A percentile compares a stretch with the other conserved stretches of the same genome.
Conservation (phyloP, 305 asterid species). For the Withania somnifera region DNA sequence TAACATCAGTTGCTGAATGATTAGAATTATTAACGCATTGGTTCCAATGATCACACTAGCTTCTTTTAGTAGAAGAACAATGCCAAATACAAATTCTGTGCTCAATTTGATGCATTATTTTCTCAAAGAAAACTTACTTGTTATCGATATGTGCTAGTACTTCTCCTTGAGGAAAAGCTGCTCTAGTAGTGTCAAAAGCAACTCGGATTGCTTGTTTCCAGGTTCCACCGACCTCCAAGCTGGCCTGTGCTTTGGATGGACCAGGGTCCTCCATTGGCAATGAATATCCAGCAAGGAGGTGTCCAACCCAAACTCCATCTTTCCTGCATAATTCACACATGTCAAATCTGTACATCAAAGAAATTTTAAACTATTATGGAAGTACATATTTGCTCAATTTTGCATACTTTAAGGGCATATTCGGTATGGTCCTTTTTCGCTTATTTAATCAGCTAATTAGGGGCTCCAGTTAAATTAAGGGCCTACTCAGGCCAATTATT, state of each 20-base stretch:
- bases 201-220: conserved; percentile 20
- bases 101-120: not conserved
- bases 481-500: not conserved
- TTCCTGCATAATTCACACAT: conserved; percentile 7
- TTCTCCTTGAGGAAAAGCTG: conserved; percentile 19
- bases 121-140: conserved; percentile 5
- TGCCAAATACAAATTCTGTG: not conserved
- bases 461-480: not conserved
- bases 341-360: not conserved
- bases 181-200: conserved; percentile 16
- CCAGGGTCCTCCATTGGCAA: conserved; percentile 20
- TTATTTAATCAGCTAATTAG: not conserved
- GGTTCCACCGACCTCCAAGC: conserved; percentile 12
- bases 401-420: not conserved
- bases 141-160: conserved; percentile 18
- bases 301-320: conserved; percentile 24
- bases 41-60: not conserved
- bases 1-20: no score
- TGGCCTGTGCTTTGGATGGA: not conserved
- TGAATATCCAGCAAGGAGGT: conserved; percentile 21
- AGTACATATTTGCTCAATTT: not conserved
- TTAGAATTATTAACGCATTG: no score
- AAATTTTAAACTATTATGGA: not conserved
- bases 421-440: not conserved
- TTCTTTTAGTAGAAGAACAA: not conserved